Evolutionary conservation across 208 protist species (phyloP).

Genomic region (Crithidia expoeki): DNA sequence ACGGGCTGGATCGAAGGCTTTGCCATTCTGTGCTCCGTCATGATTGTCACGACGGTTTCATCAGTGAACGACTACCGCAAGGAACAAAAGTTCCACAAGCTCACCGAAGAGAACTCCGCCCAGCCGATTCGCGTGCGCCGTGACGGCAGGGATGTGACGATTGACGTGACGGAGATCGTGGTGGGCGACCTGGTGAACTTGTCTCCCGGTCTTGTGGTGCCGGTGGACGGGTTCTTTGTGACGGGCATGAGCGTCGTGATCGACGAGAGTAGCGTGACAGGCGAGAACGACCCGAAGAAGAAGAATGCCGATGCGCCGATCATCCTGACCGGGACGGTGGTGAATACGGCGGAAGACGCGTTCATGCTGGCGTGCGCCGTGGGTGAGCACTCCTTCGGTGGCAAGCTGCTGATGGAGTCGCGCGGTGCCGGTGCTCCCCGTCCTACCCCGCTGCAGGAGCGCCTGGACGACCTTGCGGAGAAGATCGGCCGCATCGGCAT

Average conservation of each 20-base stretch:
- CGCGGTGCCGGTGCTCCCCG: slow-evolving; percentile 63
- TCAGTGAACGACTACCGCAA: slow-evolving; percentile 96
- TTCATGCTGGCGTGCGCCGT: slow-evolving; percentile 88
- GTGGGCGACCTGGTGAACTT: slow-evolving; percentile 96
- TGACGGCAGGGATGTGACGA: slow-evolving; percentile 69
- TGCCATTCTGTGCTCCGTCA: slow-evolving; percentile 95
- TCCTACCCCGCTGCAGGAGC: slow-evolving; percentile 75
- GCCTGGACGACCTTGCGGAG: slow-evolving; percentile 82
- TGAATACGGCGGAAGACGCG: slow-evolving; percentile 81
- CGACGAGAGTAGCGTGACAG: slow-evolving; percentile 92
- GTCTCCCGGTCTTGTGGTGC: slow-evolving; percentile 86
- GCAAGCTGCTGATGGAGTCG: slow-evolving; percentile 73
- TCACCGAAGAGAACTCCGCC: slow-evolving; percentile 93
- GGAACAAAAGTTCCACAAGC: slow-evolving; percentile 93
- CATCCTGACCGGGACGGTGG: slow-evolving; percentile 74
- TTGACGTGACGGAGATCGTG: slow-evolving; percentile 94
- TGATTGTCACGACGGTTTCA: slow-evolving; percentile 93
- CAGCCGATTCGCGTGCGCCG: slow-evolving; percentile 90
- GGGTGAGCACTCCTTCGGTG: slow-evolving; percentile 69
- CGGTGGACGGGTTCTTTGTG: slow-evolving; percentile 95
- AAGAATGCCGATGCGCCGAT: slow-evolving; percentile 75
- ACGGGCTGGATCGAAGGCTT: slow-evolving; percentile 97
- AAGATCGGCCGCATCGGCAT: slow-evolving; percentile 88
- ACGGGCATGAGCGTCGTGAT: slow-evolving; percentile 73
- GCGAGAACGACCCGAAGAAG: slow-evolving; percentile 84